These are phyloP conservation scores for Waltergamsia citrina DNA, from an alignment of 2,329 filamentous ascomycete genomes.

Conservation along the genomic window DNA sequence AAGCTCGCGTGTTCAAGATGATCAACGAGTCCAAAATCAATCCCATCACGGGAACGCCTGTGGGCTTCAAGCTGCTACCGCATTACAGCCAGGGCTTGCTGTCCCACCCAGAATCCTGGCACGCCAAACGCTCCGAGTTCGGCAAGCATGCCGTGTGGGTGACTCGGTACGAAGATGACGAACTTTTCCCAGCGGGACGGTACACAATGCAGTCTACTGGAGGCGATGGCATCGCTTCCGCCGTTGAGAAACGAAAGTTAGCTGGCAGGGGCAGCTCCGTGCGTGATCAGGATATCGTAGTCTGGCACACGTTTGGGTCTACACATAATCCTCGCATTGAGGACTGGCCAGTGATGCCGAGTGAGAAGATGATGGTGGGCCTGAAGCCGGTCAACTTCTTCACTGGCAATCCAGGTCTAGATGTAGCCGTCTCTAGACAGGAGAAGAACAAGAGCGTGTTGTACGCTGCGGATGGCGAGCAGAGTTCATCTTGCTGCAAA, in stretches of 20 bases:
- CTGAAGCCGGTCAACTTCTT: conserved; percentile 48
- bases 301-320: conserved; percentile 50
- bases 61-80: conserved; percentile 36
- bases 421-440: conserved; percentile 33
- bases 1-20: conserved; percentile 38
- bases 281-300: conserved; percentile 40
- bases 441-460: conserved; percentile 22
- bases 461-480: neutral
- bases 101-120: conserved; percentile 25
- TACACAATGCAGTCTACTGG: conserved; percentile 38
- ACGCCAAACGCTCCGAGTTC: conserved; percentile 30
- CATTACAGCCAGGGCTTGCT: conserved; percentile 35
- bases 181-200: conserved; percentile 30
- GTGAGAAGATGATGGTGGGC: conserved; percentile 41
- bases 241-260: conserved; percentile 12
- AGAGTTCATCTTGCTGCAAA: neutral
- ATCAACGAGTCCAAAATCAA: conserved; percentile 33
- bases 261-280: conserved; percentile 24
- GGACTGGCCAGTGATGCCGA: conserved; percentile 62
- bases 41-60: conserved; percentile 28
- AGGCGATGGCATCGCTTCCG: conserved; percentile 23
- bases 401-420: conserved; percentile 36
- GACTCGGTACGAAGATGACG: conserved; percentile 30
- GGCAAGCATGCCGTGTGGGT: conserved; percentile 34
- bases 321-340: conserved; percentile 58